Percentiles rank a stretch among this genome's conserved stretches.
These are phyloP conservation scores for Cladorrhinum sp. DNA, from an alignment of 2,329 filamentous ascomycete species.

Conservation along the genomic window DNA sequence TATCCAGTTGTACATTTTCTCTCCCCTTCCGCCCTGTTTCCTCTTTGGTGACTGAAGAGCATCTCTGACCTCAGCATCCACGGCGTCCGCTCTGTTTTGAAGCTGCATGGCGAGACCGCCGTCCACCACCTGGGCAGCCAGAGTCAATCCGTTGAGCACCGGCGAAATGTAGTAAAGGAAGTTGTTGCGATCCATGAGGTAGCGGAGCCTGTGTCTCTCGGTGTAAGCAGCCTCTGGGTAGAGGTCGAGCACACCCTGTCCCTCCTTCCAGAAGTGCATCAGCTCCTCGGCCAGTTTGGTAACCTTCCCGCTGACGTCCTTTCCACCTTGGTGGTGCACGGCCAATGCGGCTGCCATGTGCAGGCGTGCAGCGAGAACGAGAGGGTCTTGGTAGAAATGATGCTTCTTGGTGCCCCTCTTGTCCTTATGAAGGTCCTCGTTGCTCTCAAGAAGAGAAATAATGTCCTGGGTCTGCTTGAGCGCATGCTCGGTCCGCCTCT, in stretches of 20 bases:
- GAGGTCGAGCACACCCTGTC: constrained; percentile 36
- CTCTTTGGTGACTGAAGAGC: constrained; percentile 13
- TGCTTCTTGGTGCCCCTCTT: constrained; percentile 19
- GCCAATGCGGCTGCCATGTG: constrained; percentile 44
- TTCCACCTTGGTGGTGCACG: constrained; percentile 32
- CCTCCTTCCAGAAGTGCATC: constrained; percentile 41
- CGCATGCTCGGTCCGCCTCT: constrained; percentile 39
- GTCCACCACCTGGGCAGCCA: constrained; percentile 43
- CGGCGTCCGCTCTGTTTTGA: constrained; percentile 36
- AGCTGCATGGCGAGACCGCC: constrained; percentile 38
- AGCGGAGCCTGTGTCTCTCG: constrained; percentile 29
- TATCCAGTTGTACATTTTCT: constrained; percentile 33
- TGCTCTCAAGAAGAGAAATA: constrained; percentile 46
- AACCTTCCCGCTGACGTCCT: constrained; percentile 36
- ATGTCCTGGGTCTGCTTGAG: constrained; percentile 46
- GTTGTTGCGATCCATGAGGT: constrained; percentile 35
- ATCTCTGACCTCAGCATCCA: constrained; percentile 29
- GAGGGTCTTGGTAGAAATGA: constrained; percentile 42
- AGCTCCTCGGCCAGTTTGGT: constrained; percentile 38
- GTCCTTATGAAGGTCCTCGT: constrained; percentile 37
- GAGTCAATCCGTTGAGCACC: constrained; percentile 43
- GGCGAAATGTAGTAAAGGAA: constrained; percentile 37
- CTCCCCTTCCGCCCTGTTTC: constrained; percentile 18
- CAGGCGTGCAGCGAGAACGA: constrained; percentile 41
- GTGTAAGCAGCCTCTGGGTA: constrained; percentile 36